Evolutionary conservation across 148 eudicot species (phyloP).

Genomic region (Pharnaceum exiguum): DNA sequence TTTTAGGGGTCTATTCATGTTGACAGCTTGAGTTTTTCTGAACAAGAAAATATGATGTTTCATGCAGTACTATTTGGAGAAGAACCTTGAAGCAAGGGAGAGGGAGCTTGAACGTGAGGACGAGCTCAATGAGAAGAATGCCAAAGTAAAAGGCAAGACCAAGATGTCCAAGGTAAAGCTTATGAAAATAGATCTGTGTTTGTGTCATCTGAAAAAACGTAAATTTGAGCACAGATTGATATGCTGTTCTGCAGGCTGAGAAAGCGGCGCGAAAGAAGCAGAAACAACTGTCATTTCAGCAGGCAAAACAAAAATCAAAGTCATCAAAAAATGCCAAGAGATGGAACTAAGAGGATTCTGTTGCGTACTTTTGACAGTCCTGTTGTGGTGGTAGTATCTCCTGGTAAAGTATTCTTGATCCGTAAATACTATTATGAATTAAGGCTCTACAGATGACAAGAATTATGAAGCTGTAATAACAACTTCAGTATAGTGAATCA

Average conservation of each 20-base stretch:
- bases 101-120: slow-evolving; percentile 82
- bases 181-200: no score
- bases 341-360: slow-evolving; percentile 57
- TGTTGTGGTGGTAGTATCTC: background rate
- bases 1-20: background rate
- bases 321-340: slow-evolving; percentile 65
- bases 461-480: slow-evolving; percentile 1
- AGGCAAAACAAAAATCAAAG: slow-evolving; percentile 80
- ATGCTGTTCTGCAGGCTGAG: slow-evolving; percentile 58
- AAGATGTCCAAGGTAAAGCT: slow-evolving; percentile 87
- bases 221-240: background rate
- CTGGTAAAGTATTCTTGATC: slow-evolving; percentile 3
- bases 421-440: slow-evolving; percentile 8
- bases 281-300: slow-evolving; percentile 85
- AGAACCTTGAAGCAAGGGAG: slow-evolving; percentile 85
- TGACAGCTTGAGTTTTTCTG: background rate
- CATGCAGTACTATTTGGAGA: slow-evolving; percentile 85
- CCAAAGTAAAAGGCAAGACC: slow-evolving; percentile 88
- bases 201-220: no score
- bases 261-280: slow-evolving; percentile 91
- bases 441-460: background rate
- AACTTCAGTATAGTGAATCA: background rate
- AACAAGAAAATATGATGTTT: background rate
- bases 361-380: slow-evolving; percentile 9
- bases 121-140: slow-evolving; percentile 77